Evolutionary conservation across 495 filamentous ascomycete genomes (phyloP), one percentile per base, ranked within the genome.

Genomic region (Usnea hakonensis): DNA sequence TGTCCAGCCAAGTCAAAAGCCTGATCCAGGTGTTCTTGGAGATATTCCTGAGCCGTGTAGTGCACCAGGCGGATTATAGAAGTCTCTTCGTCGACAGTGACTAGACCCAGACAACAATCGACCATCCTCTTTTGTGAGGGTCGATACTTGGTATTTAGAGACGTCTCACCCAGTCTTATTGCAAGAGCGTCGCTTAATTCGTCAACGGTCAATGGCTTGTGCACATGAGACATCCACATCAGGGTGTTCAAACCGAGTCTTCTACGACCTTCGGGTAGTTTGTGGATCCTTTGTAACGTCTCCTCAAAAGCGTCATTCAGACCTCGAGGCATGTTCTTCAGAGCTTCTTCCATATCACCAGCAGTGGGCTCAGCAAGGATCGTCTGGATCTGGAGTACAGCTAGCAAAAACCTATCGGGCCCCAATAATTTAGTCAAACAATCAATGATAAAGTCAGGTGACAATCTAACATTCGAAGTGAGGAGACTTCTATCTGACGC

Each of bases 111-210:
- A 68, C 80, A 83, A 67, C 55, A 19, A 11, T 64, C 64, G 5
- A 77, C 37, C 11, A 83, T 64, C 9, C 17, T 36, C 35, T 56
- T 50, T 26, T 30, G 32, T 26, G 48, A 43, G 14, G 62, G 57
- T 19, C 46, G 46, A 33, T 55, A 40, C 14, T 60, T 46, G 11
- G 13, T 38, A 21, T 60, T 48, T 23, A 59, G 32, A 37, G 2
- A 36, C 6, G 14, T 50, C 54, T 64, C 50, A 5, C 59, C 69
- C 0, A 37, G 1, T 43, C 75, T 64, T 0, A 79, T 69, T 8
- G 77, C 77, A 43, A 84, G 66, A 0, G 78, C 79, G 65, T 81
- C 70, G 33, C 70, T 72, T 6, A 86, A 69, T 57, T 85, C 79
- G 6, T 41, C 1, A 2, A 64, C 64, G 5, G 69, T 69, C 2